These are phyloP conservation scores for Dioszegia crocea DNA, from an alignment of 768 basidiomycete species.

Conservation along the genomic window DNA sequence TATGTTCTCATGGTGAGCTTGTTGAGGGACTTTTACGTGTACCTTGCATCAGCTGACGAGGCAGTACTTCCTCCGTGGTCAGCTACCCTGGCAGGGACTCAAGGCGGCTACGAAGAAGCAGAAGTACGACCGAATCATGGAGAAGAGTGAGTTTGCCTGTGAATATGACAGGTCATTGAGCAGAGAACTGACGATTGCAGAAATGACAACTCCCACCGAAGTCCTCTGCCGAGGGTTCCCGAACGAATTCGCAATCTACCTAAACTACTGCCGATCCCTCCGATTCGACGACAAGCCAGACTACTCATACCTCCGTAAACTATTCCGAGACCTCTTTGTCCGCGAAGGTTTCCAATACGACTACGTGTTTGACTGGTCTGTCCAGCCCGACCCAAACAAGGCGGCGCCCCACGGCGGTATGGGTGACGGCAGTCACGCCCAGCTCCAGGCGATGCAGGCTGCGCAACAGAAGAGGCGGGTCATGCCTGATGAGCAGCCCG, in stretches of 20 bases:
- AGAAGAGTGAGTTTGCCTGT: slow-evolving; percentile 65
- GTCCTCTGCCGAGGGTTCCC: slow-evolving; percentile 98
- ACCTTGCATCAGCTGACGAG: slow-evolving; percentile 7
- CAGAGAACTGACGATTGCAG: slow-evolving; percentile 16
- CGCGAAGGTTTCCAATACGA: slow-evolving; percentile 98
- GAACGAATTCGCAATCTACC: slow-evolving; percentile 97
- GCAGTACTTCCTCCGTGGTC: slow-evolving; percentile 91
- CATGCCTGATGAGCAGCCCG: slow-evolving; percentile 21
- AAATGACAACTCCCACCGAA: slow-evolving; percentile 88
- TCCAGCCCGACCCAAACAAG: slow-evolving; percentile 31
- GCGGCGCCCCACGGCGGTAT: slow-evolving; percentile 9
- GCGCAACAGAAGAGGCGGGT: slow-evolving; percentile 18
- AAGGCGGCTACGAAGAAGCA: slow-evolving; percentile 99
- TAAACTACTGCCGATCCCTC: slow-evolving; percentile 97
- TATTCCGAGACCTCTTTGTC: slow-evolving; percentile 93
- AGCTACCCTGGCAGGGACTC: slow-evolving; percentile 97
- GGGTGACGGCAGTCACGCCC: background rate
- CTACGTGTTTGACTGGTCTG: slow-evolving; percentile 94
- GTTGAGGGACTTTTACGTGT: no score
- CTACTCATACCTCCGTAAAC: slow-evolving; percentile 98
- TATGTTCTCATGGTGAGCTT: slow-evolving; percentile 80
- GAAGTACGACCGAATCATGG: slow-evolving; percentile 99
- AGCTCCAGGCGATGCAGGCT: slow-evolving; percentile 8
- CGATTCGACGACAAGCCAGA: slow-evolving; percentile 99
- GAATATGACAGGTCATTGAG: background rate